Base-by-base conservation (phyloP, 1,139 yeast species). In the Arxiozyma telluris region DNA sequence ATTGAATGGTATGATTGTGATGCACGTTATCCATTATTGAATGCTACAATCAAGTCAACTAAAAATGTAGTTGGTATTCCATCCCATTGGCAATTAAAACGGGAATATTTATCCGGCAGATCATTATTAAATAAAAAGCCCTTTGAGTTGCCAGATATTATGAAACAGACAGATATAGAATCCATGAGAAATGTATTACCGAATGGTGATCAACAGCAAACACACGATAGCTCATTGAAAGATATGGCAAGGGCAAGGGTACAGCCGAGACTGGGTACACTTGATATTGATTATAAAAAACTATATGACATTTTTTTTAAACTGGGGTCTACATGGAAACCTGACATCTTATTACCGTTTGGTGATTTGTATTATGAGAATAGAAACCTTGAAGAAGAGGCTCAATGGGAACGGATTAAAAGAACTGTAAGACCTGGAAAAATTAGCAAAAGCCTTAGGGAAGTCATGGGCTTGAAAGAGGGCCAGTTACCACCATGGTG, bases 1-100 rank as follows among this genome's bases (percentile, higher is more conserved):
- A 85, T 93, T 0, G 96, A 90, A 59, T 86, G 95, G 94, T 79
- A 74, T 60, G 98, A 93, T 68, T 84, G 83, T 1, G 94, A 91
- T 70, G 87, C 98, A 0, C 77, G 76, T 3, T 94, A 89, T 63
- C 96, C 98, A 1, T 72, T 74, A 51, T 67, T 90, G 27, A 73
- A 83, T 18, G 81, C 87, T 0, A 72, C 77, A 17, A 70, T 93
- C 54, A 93, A 91, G 64, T 73, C 85, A 0, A 73, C 76, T 46
- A 82, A 82, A 50, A 88, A 89, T 60, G 76, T 74, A 2, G 83
- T 91, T 0, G 88, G 83, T 1, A 90, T 91, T 0, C 98, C 98
- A 0, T 68, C 72, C 0, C 96, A 90, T 67, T 93, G 98, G 98
- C 81, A 81, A 54, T 72, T 78, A 17, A 89, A 89, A 64, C 73